Conservation (phyloP, 169 alveolate species). For the Miamiensis avidus region DNA sequence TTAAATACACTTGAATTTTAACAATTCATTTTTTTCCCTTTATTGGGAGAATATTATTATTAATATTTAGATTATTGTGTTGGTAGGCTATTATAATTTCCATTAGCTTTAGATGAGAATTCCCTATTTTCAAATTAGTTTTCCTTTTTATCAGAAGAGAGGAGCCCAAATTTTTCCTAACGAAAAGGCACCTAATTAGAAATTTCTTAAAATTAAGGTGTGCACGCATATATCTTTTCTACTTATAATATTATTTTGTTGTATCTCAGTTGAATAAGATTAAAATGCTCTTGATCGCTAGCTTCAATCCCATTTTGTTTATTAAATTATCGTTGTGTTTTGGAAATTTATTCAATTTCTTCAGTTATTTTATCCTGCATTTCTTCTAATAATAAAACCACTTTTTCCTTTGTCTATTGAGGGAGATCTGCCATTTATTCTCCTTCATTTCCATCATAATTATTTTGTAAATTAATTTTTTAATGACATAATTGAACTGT, state of each 20-base stretch:
- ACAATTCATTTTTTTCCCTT: too few species aligned
- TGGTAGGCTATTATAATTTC: too few species aligned
- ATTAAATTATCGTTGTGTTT: not conserved
- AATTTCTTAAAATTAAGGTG: not conserved
- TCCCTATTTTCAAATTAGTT: too few species aligned
- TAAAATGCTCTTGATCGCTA: not conserved
- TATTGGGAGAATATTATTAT: too few species aligned
- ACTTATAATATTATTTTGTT: not conserved
- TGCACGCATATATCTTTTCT: not conserved
- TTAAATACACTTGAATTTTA: too few species aligned
- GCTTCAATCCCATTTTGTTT: not conserved
- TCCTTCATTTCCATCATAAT: not conserved
- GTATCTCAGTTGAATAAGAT: not conserved
- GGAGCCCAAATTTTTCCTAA: too few species aligned
- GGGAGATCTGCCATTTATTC: not conserved
- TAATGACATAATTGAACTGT: too few species aligned
- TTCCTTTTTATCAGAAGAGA: too few species aligned
- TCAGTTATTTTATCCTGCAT: not conserved
- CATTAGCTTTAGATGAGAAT: too few species aligned
- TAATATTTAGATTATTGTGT: too few species aligned
- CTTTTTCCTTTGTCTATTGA: not conserved
- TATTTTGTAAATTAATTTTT: too few species aligned
- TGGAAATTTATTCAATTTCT: not conserved
- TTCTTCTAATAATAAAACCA: too few species aligned
- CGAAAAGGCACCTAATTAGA: not conserved